Evolutionary conservation across 306 rosid genomes (phyloP), one percentile per base, ranked within the genome.

Genomic region (Pyrus communis): DNA sequence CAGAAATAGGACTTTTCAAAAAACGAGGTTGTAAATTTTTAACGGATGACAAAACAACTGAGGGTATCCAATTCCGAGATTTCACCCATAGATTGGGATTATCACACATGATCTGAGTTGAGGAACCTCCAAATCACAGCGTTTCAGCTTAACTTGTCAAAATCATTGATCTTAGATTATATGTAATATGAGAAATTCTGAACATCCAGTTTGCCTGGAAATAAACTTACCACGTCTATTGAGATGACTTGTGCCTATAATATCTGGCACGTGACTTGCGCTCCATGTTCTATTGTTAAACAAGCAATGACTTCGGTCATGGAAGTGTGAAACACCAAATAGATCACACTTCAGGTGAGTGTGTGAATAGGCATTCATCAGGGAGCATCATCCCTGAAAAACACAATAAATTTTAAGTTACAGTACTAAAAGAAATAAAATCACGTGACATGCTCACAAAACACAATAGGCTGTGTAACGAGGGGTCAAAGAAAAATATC

Each of bases 361-460:
- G 68, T 46, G 82, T 60, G 75, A 38, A 79, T 77, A 42, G 64
- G 77, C 27, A 46, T 78, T 66, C 87, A 82, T 86, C 75, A 69
- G 70, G 73, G 79, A 52, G 35, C 43, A 75, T 71, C 81, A 85
- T 77, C 30, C 80, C 89, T 85, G 68, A 61, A 75, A 75, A 67
- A 28, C 70, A 79, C 22, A 62, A 71, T 68, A 70, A 43, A 9
- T 42, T 33, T 72, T 28, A 33, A 45, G 30, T 27, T 62, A 60
- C 69, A 13, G 57, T 54, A 67, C 66, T 19, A 63, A 76, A 61
- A 69, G 51, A 21, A 19, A 22, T 25, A 19, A 21, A 21, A 10
- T 6, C 21, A 9, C 5, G 7, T 57, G 62, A 11, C 15, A 42
- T 10, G 31, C 30, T 27, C 69, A 69, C 7, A 35, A 23, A 52